Conservation (phyloP, 2,329 filamentous ascomycete species). For the Ophiostoma piceae region DNA sequence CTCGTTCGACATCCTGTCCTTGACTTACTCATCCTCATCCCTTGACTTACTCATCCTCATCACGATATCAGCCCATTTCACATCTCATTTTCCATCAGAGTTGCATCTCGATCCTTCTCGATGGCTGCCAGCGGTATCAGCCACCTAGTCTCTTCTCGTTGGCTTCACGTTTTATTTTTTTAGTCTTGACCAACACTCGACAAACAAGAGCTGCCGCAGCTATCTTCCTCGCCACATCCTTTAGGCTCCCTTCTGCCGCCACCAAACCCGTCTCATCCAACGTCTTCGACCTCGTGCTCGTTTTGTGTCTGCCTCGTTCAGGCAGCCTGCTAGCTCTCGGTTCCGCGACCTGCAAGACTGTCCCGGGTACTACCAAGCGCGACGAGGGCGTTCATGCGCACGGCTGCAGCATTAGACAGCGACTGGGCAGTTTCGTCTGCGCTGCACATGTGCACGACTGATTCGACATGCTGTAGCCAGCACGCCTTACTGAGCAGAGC, state of each 20-base stretch:
- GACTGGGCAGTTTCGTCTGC: background rate
- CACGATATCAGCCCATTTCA: too few species aligned
- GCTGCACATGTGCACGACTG: constrained; percentile 22
- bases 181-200: too few species aligned
- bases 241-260: background rate
- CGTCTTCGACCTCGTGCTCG: constrained; percentile 10
- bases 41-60: too few species aligned
- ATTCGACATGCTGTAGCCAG: constrained; percentile 22
- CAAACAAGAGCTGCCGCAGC: background rate
- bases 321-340: background rate
- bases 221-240: background rate
- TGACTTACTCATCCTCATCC: too few species aligned
- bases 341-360: background rate
- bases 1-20: too few species aligned
- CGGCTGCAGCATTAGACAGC: background rate
- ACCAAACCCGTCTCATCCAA: background rate
- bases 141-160: too few species aligned
- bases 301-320: background rate
- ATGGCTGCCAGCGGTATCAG: too few species aligned
- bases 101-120: too few species aligned
- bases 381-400: background rate
- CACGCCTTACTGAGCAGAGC: constrained; percentile 1
- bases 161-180: too few species aligned
- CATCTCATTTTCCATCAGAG: too few species aligned
- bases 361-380: background rate